A percentile compares a stretch with the other conserved stretches of the same genome.
phyloP scores from a whole-genome alignment of 1,284 basidiomycete species.

The Cystobasidium pallidum region DNA sequence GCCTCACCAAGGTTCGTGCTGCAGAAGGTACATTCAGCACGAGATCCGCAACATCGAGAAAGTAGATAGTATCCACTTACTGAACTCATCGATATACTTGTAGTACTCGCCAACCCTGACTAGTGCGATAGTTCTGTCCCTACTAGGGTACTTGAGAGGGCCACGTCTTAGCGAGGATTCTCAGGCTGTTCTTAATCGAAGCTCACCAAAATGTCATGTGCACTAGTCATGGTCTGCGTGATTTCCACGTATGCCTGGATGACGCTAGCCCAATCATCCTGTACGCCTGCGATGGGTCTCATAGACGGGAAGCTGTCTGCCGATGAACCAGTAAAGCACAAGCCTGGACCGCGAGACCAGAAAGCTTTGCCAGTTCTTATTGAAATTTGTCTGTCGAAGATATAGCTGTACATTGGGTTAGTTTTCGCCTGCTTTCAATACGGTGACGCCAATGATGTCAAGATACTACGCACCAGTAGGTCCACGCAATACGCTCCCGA shows the following conservation, averaged over 20 bases:
- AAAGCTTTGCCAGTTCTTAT: slow-evolving; percentile 59
- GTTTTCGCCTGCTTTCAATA: not conserved
- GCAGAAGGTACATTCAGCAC: not conserved
- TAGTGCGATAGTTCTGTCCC: slow-evolving; percentile 56
- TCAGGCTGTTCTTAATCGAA: not conserved
- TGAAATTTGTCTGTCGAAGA: slow-evolving; percentile 58
- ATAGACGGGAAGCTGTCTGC: slow-evolving; percentile 57
- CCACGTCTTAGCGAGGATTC: not conserved
- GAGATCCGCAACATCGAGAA: slow-evolving; percentile 12
- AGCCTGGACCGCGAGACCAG: slow-evolving; percentile 55
- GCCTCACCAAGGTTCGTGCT: slow-evolving; percentile 16
- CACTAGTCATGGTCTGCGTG: slow-evolving; percentile 57
- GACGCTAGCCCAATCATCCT: slow-evolving; percentile 51
- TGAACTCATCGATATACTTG: slow-evolving; percentile 57
- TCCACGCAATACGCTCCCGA: slow-evolving; percentile 58
- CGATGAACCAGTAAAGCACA: slow-evolving; percentile 58
- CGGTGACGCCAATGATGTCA: not conserved
- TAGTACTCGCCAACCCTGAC: slow-evolving; percentile 59
- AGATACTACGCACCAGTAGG: slow-evolving; percentile 50
- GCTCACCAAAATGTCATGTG: slow-evolving; percentile 56
- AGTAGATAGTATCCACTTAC: slow-evolving; percentile 35
- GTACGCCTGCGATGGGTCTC: slow-evolving; percentile 45
- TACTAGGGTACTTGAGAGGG: slow-evolving; percentile 55
- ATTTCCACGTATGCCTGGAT: slow-evolving; percentile 49
- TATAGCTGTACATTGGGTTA: slow-evolving; percentile 55